Percentiles rank a stretch among this genome's conserved stretches.
Evolutionary conservation across 2,329 filamentous ascomycete genomes (phyloP).

Genomic region (Fusarium burgessii): DNA sequence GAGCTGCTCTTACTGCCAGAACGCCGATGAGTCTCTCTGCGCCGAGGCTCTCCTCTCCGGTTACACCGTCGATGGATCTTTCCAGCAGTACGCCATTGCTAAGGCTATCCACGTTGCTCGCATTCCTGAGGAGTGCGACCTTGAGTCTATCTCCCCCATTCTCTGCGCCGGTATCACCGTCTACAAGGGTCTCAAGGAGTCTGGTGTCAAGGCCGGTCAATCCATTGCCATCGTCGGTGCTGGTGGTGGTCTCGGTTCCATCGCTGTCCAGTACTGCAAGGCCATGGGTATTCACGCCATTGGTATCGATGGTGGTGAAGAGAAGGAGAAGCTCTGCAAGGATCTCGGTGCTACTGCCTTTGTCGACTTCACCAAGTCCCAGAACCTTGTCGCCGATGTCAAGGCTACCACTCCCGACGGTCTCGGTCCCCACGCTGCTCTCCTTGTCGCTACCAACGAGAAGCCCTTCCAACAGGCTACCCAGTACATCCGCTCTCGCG

Average conservation of each 20-base stretch:
- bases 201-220: slow-evolving; percentile 78
- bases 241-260: slow-evolving; percentile 81
- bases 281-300: slow-evolving; percentile 88
- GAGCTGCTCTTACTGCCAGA: slow-evolving; percentile 84
- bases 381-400: slow-evolving; percentile 86
- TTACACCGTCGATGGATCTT: slow-evolving; percentile 92
- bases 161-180: slow-evolving; percentile 89
- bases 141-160: slow-evolving; percentile 83
- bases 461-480: slow-evolving; percentile 96
- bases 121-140: slow-evolving; percentile 79
- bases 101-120: slow-evolving; percentile 88
- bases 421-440: slow-evolving; percentile 86
- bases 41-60: slow-evolving; percentile 80
- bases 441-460: slow-evolving; percentile 88
- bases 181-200: slow-evolving; percentile 93
- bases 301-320: slow-evolving; percentile 84
- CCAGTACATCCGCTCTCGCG: slow-evolving; percentile 85
- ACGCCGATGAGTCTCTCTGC: slow-evolving; percentile 86
- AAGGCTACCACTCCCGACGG: slow-evolving; percentile 83
- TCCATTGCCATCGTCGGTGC: slow-evolving; percentile 87
- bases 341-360: slow-evolving; percentile 78
- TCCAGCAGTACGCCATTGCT: slow-evolving; percentile 92
- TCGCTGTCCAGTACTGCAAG: slow-evolving; percentile 88
- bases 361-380: slow-evolving; percentile 82
- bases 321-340: slow-evolving; percentile 79